phyloP scores from a whole-genome alignment of 2,329 filamentous ascomycete genomes.

The Colletotrichum sp. region DNA sequence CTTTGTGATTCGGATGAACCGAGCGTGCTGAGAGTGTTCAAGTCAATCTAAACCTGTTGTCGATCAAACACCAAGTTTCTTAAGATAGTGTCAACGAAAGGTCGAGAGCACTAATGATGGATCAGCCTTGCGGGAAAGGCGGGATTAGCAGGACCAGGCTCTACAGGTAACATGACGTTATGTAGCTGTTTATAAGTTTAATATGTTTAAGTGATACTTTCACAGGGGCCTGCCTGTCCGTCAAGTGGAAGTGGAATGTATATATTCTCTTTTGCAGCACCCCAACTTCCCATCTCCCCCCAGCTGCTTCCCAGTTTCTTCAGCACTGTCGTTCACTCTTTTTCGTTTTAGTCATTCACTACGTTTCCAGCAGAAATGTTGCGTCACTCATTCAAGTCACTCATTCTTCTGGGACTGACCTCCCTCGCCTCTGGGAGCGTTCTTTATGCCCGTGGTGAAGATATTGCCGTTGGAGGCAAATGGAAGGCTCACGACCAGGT shows the following conservation, averaged over 20 bases:
- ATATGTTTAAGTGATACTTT: neutral
- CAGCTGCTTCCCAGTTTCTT: too few relatives aligned
- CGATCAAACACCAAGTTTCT: neutral
- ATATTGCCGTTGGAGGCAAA: neutral
- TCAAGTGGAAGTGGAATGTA: too few relatives aligned
- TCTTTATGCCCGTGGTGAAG: neutral
- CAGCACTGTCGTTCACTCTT: neutral
- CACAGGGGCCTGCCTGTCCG: neutral
- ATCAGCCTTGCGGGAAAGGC: neutral
- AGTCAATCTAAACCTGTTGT: neutral
- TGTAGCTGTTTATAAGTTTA: neutral
- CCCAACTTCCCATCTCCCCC: too few relatives aligned
- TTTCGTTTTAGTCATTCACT: neutral
- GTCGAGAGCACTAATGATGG: neutral
- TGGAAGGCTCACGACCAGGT: neutral
- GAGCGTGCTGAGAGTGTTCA: neutral
- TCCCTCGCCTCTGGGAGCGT: neutral
- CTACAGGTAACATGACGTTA: neutral
- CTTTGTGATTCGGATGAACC: neutral
- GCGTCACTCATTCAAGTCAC: neutral
- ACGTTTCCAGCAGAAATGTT: neutral
- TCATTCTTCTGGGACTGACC: neutral
- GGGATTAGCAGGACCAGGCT: neutral
- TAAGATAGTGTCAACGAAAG: neutral
- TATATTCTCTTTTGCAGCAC: too few relatives aligned